Base-by-base conservation (phyloP, 768 basidiomycete genomes). In the Tylopilus plumbeoviolaceoides region DNA sequence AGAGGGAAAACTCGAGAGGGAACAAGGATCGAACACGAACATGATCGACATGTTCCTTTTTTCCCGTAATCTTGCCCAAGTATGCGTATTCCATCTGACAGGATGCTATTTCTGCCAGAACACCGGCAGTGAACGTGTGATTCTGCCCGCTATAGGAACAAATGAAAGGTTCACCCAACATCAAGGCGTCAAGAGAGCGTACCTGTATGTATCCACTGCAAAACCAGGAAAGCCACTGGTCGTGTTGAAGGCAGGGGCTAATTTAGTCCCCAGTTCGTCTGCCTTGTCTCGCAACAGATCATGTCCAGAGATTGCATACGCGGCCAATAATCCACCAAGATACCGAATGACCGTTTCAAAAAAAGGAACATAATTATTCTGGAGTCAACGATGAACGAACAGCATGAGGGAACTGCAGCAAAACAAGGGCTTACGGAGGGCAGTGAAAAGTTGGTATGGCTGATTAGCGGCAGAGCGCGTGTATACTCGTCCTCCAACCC, bases 311-410 rank as follows among this genome's bases (percentile, higher is more conserved):
- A 97, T 72, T 3, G 92, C 84, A 65, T 93, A 86, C 0, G 89
- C 91, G 2, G 87, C 85, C 5, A 95, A 77, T 7, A 95, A 69
- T 4, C 94, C 94, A 3, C 93, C 94, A 1, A 97, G 83, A 59
- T 95, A 87, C 18, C 94, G 83, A 56, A 95, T 95, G 25, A 86
- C 81, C 0, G 91, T 94, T 73, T 95, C 88, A 57, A 89, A 90
- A 63, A 84, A 89, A 1, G 83, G 84, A 1, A 66, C 69, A n/a
- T 17, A 65, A 72, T 46, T 58, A 69, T 57, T 67, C 59, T 50
- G 51, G 6, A 31, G 4, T 3, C 1, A n/a, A 6, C 8, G 43
- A 3, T 49, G 17, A 47, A n/a, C 17, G 6, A 6, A 15, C 23
- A 9, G 17, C 7, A 15, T 0, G 8, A 25, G 23, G 23, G 12